Evolutionary conservation across 73 alveolate genomes (phyloP), one percentile per base, ranked within the genome.

Genomic region (Urostyla sp.): DNA sequence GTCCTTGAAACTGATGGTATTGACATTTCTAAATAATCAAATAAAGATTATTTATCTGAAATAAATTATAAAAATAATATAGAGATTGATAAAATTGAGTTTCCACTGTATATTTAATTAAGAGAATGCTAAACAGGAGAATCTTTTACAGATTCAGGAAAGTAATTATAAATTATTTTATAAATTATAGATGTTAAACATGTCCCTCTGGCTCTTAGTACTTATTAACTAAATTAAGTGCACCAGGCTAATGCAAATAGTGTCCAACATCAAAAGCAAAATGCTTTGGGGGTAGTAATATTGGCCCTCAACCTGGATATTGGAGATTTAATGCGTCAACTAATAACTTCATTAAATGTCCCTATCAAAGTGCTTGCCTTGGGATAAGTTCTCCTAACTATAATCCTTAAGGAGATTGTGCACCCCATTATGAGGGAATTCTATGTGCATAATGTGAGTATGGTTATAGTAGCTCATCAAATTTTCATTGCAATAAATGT

Each of bases 261-360:
- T 78, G 89, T 34, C 82, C 82, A 6, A 45, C 81, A 0, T 43
- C 75, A 13, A 78, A 60, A 34, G 82, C 89, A 13, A 48, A 31
- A 3, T 78, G 89, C 44, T 30, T 5, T 23, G 89, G 89, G 11
- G 89, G 89, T 4, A 8, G 48, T 2, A 48, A 78, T 63, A 78
- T 78, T 1, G 89, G 89, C 6, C 89, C 89, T 1, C 10, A 78
- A 48, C 81, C 89, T 26, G 89, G 89, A n/a, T 78, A 60, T 51
- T 78, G 89, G 89, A 60, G 89, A 40, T n/a, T 30, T 20, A 18
- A 21, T 5, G 59, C 75, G 30, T 13, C 57, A 8, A 84, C 85
- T n/a, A 54, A 55, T 27, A 34, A 18, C 5, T 84, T 84, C 40
- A 52, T 31, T 13, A 27, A 55, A 21, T 84, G 92, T 45, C 44